Evolutionary conservation across 1,284 basidiomycete species (phyloP).

Genomic region (Pulveroboletus ridleyi): DNA sequence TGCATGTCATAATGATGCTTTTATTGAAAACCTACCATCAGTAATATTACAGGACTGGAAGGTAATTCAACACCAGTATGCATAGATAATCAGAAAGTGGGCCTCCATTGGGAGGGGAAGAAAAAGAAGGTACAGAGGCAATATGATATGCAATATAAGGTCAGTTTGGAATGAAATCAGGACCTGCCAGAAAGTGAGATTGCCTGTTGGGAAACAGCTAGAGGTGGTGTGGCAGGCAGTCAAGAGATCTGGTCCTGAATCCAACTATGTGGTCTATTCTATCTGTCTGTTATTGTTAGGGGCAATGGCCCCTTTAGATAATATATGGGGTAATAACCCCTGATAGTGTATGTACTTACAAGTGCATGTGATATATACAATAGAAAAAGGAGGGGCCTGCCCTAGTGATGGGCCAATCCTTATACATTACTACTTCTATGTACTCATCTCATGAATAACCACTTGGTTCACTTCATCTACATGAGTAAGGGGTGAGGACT

Average conservation of each 20-base stretch:
- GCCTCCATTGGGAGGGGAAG: neutral
- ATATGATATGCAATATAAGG: conserved; percentile 5
- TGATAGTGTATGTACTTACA: too few relatives aligned
- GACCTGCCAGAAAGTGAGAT: conserved; percentile 7
- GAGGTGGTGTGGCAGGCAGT: conserved; percentile 12
- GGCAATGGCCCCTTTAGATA: too few relatives aligned
- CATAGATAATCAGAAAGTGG: conserved; percentile 3
- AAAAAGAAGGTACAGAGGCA: conserved; percentile 5
- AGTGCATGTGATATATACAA: too few relatives aligned
- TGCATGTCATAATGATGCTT: conserved; percentile 11
- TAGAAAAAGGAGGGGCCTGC: too few relatives aligned
- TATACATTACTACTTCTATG: too few relatives aligned
- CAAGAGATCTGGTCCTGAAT: neutral
- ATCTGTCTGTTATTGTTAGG: too few relatives aligned
- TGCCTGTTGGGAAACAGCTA: conserved; percentile 3
- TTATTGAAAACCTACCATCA: conserved; percentile 17
- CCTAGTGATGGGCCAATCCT: too few relatives aligned
- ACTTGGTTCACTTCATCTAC: too few relatives aligned
- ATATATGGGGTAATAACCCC: too few relatives aligned
- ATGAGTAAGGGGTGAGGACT: too few relatives aligned
- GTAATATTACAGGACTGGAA: conserved; percentile 37
- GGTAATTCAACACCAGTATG: conserved; percentile 19
- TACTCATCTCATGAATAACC: too few relatives aligned
- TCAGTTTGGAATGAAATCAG: neutral
- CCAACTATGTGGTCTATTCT: conserved; percentile 11